phyloP scores from a whole-genome alignment of 2,329 filamentous ascomycete genomes.

The Lasiodiplodia theobromae region DNA sequence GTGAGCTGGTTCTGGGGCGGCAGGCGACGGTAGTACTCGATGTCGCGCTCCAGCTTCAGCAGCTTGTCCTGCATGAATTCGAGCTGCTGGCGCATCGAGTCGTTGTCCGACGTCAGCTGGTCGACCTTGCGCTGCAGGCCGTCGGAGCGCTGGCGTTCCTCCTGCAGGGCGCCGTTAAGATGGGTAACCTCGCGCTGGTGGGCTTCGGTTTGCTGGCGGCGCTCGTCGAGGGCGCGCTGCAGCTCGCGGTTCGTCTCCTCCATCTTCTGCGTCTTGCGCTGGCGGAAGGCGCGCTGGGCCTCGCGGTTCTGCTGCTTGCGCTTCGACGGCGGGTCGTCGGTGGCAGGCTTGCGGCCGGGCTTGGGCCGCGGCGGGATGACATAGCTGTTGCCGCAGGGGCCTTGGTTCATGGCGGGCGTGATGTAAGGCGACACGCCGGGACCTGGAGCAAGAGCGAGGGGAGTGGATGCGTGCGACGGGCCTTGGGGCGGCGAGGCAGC shows the following conservation, averaged over 20 bases:
- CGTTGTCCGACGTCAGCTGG: slow-evolving; percentile 30
- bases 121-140: slow-evolving; percentile 30
- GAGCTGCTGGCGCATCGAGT: slow-evolving; percentile 29
- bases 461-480: not conserved
- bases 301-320: slow-evolving; percentile 93
- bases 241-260: slow-evolving; percentile 63
- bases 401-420: slow-evolving; percentile 29
- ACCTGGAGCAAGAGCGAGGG: slow-evolving; percentile 24
- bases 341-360: slow-evolving; percentile 91
- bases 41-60: slow-evolving; percentile 27
- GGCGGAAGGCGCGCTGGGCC: slow-evolving; percentile 88
- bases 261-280: slow-evolving; percentile 83
- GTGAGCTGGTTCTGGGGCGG: slow-evolving; percentile 28
- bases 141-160: slow-evolving; percentile 31
- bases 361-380: slow-evolving; percentile 53
- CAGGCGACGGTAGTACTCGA: slow-evolving; percentile 26
- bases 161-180: slow-evolving; percentile 20
- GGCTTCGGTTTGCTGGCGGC: slow-evolving; percentile 33
- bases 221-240: slow-evolving; percentile 41
- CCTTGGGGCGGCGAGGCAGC: slow-evolving; percentile 7
- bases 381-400: slow-evolving; percentile 47
- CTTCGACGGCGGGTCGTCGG: slow-evolving; percentile 90
- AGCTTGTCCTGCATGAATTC: slow-evolving; percentile 28
- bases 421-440: slow-evolving; percentile 21
- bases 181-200: slow-evolving; percentile 30